Conservation (phyloP, 2,329 filamentous ascomycete species). For the Aspergillus ustus region DNA sequence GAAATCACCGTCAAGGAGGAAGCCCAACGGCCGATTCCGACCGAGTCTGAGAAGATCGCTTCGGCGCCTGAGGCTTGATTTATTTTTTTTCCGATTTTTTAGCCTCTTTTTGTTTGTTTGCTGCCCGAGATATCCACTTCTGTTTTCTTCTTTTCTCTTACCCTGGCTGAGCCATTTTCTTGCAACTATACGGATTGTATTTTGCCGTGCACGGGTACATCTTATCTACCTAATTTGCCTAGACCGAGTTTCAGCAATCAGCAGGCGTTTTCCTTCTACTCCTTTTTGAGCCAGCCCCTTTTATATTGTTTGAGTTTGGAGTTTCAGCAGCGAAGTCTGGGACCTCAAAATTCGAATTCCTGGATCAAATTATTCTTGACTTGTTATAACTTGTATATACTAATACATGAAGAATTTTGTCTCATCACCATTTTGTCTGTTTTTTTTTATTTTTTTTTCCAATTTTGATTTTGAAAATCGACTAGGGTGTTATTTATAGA, state of each 20-base stretch:
- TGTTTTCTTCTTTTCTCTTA: slow-evolving; percentile 21
- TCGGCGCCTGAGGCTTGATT: slow-evolving; percentile 15
- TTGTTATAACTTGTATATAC: slow-evolving; percentile 9
- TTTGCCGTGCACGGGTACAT: slow-evolving; percentile 13
- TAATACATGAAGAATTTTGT: neutral
- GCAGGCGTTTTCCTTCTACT: slow-evolving; percentile 16
- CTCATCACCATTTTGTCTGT: neutral
- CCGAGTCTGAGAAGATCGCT: slow-evolving; percentile 20
- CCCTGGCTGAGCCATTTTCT: slow-evolving; percentile 31
- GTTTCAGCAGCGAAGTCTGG: neutral
- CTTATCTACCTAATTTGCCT: slow-evolving; percentile 3
- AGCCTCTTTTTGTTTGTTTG: slow-evolving; percentile 20
- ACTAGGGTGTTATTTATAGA: neutral
- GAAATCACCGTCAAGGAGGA: slow-evolving; percentile 37
- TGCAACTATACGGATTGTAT: slow-evolving; percentile 18
- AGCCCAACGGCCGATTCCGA: slow-evolving; percentile 28
- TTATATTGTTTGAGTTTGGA: neutral
- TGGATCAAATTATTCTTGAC: neutral
- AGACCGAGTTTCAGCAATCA: slow-evolving; percentile 12
- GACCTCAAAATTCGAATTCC: neutral
- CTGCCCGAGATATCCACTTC: slow-evolving; percentile 35
- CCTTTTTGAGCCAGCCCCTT: slow-evolving; percentile 1
- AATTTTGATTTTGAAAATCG: neutral
- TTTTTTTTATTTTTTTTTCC: neutral
- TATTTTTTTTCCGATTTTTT: slow-evolving; percentile 15